Evolutionary conservation across 1,284 basidiomycete genomes (phyloP).

Genomic region (Trichosporon coremiiforme): DNA sequence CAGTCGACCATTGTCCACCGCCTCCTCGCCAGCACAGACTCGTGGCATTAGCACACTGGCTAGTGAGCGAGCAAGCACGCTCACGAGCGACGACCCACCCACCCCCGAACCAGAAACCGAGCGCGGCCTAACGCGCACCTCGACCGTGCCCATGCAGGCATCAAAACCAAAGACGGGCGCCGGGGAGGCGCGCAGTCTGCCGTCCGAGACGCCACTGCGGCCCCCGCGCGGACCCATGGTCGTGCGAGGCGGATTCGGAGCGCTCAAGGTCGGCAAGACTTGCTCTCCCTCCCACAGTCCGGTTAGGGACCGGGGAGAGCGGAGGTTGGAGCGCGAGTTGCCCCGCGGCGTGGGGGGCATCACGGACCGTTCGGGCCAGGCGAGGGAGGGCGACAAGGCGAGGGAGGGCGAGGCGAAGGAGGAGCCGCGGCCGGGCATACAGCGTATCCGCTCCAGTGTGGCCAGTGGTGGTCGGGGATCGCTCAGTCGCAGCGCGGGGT

Average conservation of each 20-base stretch:
- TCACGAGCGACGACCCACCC: neutral
- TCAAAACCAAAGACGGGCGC: slow-evolving; percentile 40
- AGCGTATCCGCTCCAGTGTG: neutral
- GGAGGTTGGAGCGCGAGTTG: neutral
- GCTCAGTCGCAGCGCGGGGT: neutral
- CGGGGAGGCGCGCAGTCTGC: neutral
- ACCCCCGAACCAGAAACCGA: neutral
- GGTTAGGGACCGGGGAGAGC: slow-evolving; percentile 25
- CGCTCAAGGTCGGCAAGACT: slow-evolving; percentile 25
- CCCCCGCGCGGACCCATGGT: slow-evolving; percentile 50
- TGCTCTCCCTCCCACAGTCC: slow-evolving; percentile 37
- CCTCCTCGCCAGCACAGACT: neutral
- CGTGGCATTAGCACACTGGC: slow-evolving; percentile 14
- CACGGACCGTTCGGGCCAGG: neutral
- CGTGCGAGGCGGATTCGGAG: slow-evolving; percentile 53
- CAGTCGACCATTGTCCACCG: neutral
- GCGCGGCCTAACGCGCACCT: neutral
- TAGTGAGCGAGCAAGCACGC: too few relatives aligned
- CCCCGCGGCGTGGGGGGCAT: neutral
- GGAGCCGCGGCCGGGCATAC: neutral
- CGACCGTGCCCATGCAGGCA: neutral
- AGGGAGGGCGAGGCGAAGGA: neutral
- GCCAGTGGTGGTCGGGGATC: neutral
- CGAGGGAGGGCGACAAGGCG: too few relatives aligned
- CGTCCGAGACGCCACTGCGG: slow-evolving; percentile 8